Evolutionary conservation across 164 flowering plant species (phyloP).

Genomic region (Chimonanthus praecox): DNA sequence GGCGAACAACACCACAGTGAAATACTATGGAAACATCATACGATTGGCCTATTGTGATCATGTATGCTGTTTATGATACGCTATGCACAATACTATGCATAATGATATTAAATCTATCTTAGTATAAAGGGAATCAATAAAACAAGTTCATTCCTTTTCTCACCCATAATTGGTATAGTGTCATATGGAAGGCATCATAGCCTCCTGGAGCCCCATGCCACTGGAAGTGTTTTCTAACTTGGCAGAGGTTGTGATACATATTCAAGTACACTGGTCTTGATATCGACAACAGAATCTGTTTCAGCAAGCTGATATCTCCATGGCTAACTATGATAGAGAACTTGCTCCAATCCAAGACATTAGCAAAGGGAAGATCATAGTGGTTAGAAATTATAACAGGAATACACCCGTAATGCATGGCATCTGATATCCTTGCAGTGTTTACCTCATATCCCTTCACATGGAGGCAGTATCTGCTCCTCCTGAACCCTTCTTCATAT

Average conservation of each 20-base stretch:
- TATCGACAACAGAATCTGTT: conserved; percentile 28
- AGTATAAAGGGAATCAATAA: not conserved
- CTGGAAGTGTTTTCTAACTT: conserved; percentile 40
- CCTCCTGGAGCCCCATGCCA: conserved; percentile 39
- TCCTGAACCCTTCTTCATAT: conserved; percentile 39
- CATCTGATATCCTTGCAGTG: conserved; percentile 53
- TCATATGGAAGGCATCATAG: conserved; percentile 53
- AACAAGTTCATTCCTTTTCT: conserved; percentile 24
- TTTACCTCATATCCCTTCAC: conserved; percentile 64
- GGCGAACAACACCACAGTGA: not conserved
- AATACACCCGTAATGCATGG: conserved; percentile 52
- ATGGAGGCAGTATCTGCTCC: conserved; percentile 47
- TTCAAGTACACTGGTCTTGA: conserved; percentile 21
- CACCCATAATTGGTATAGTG: conserved; percentile 49
- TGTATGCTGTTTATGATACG: not conserved
- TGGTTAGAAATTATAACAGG: conserved; percentile 53
- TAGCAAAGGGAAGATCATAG: conserved; percentile 55
- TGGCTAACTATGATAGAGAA: conserved; percentile 41
- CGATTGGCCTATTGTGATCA: not conserved
- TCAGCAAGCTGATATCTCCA: conserved; percentile 29
- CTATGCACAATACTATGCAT: not conserved
- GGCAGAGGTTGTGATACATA: conserved; percentile 35
- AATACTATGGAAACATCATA: not conserved
- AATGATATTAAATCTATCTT: not conserved
- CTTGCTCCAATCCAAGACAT: conserved; percentile 49